Percentiles rank a stretch among this genome's conserved stretches.
phyloP scores from a whole-genome alignment of 1,284 basidiomycete genomes.

The Ceratorhiza oryzae-sativae region DNA sequence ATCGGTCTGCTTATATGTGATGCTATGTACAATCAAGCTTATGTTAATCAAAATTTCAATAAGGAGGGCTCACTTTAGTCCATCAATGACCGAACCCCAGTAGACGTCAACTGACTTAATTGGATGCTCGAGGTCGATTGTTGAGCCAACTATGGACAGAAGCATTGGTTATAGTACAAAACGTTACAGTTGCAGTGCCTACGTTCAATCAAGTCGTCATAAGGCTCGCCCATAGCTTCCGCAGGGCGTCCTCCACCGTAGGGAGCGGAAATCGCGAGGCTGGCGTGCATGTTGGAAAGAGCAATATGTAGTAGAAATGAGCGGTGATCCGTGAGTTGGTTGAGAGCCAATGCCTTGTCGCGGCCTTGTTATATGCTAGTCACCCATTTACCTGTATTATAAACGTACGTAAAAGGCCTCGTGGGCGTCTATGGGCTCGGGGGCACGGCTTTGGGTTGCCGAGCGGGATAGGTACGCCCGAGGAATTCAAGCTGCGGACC shows the following conservation, averaged over 20 bases:
- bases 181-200: not conserved
- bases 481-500: too few relatives aligned
- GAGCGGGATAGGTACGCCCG: too few relatives aligned
- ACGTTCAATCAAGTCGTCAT: not conserved
- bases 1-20: not conserved
- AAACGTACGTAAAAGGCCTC: too few relatives aligned
- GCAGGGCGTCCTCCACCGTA: not conserved
- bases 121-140: not conserved
- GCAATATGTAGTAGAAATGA: too few relatives aligned
- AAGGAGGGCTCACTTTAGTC: not conserved
- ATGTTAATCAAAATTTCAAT: not conserved
- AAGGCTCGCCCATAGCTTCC: not conserved
- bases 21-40: not conserved
- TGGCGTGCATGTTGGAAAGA: too few relatives aligned
- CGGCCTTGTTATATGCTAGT: too few relatives aligned
- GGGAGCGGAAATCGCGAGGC: not conserved
- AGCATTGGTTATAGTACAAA: not conserved
- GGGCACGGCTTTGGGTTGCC: too few relatives aligned
- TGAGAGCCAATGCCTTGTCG: too few relatives aligned
- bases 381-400: too few relatives aligned
- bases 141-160: not conserved
- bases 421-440: too few relatives aligned
- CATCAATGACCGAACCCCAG: not conserved
- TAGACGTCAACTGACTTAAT: not conserved
- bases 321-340: too few relatives aligned